These are phyloP conservation scores for Fraxinus angustifolia DNA, from an alignment of 305 asterid genomes.

Conservation along the genomic window DNA sequence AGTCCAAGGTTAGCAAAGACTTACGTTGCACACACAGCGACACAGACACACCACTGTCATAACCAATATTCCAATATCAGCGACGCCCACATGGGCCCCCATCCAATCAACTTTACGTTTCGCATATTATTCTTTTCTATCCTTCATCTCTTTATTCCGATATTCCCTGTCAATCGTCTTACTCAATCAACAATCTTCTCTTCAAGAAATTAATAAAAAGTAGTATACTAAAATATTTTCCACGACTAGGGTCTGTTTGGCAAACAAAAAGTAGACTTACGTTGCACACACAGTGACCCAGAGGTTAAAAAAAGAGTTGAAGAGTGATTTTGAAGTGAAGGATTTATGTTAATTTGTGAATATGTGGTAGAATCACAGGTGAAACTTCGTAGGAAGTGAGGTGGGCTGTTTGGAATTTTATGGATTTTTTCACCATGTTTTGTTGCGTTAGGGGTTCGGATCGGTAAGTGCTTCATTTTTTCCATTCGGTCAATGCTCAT, in stretches of 20 bases:
- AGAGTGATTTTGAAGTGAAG: constrained; percentile 15
- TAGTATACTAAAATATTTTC: background rate
- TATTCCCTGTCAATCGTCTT: constrained; percentile 21
- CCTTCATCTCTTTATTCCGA: background rate
- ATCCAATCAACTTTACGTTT: constrained; percentile 27
- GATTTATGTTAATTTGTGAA: constrained; percentile 7
- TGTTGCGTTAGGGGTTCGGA: constrained; percentile 70
- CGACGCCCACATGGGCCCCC: constrained; percentile 16
- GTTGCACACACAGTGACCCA: too few species aligned
- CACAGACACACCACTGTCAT: constrained; percentile 27
- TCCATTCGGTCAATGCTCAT: constrained; percentile 19
- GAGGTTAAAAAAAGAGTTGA: background rate
- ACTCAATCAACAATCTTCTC: constrained; percentile 26
- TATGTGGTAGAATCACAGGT: constrained; percentile 4
- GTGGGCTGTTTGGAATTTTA: constrained; percentile 26
- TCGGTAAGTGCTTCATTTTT: constrained; percentile 47
- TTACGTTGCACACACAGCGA: background rate
- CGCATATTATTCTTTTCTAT: constrained; percentile 19
- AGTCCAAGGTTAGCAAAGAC: background rate
- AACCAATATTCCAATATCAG: constrained; percentile 18
- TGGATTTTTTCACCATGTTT: constrained; percentile 54
- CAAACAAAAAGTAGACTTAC: background rate
- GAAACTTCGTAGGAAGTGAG: constrained; percentile 27
- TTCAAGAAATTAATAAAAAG: constrained; percentile 4
- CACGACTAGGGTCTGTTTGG: constrained; percentile 20